Evolutionary conservation across 2,329 filamentous ascomycete genomes (phyloP).

Genomic region (Trichoderma sp.): DNA sequence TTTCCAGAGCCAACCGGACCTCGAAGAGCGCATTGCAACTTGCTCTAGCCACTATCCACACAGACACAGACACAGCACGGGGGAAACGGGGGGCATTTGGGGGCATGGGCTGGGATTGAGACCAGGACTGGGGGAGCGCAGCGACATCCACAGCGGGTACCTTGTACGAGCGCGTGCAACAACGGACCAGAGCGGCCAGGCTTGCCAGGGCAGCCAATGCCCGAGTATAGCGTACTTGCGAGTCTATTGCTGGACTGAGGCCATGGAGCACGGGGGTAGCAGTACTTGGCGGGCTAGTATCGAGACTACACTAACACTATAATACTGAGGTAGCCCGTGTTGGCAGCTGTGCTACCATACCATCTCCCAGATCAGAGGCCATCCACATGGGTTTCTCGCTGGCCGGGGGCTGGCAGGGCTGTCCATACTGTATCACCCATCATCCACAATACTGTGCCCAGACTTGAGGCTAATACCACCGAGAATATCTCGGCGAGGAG

Average conservation of each 20-base stretch:
- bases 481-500: not conserved
- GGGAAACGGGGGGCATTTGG: slow-evolving; percentile 7
- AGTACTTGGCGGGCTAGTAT: not conserved
- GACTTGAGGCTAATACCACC: slow-evolving; percentile 11
- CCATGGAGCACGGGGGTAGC: not conserved
- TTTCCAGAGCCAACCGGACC: not conserved
- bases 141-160: slow-evolving; percentile 5
- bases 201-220: not conserved
- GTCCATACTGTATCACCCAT: not conserved
- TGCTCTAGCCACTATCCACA: not conserved
- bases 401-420: not conserved
- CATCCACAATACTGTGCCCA: not conserved
- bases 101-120: not conserved
- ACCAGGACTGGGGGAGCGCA: not conserved
- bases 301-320: not conserved
- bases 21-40: not conserved
- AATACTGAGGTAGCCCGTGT: not conserved
- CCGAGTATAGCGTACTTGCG: not conserved
- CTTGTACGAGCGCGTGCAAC: slow-evolving; percentile 11
- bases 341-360: not conserved
- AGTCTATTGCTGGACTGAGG: not conserved
- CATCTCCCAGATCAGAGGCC: slow-evolving; percentile 3
- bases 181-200: not conserved
- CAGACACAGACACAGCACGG: slow-evolving; percentile 10
- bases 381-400: slow-evolving; percentile 1